Conservation (phyloP, 2,329 filamentous ascomycete genomes). For the Rhexocercosporidium sp. region DNA sequence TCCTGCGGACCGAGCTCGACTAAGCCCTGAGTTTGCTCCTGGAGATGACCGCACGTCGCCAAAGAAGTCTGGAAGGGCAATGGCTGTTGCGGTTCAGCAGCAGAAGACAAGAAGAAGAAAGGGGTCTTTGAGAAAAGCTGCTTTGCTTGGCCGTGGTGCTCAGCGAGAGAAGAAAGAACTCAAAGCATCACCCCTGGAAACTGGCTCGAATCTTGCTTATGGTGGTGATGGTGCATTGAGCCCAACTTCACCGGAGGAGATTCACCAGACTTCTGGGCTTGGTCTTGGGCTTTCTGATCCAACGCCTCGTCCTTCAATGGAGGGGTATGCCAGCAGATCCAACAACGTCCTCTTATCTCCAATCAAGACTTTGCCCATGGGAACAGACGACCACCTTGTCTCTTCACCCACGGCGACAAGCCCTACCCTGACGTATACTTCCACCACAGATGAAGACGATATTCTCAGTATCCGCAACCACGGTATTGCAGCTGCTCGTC, state of each 20-base stretch:
- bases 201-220: constrained; percentile 35
- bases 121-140: constrained; percentile 86
- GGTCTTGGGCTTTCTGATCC: constrained; percentile 55
- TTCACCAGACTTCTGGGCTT: constrained; percentile 38
- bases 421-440: constrained; percentile 66
- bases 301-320: constrained; percentile 53
- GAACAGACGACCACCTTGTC: constrained; percentile 35
- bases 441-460: constrained; percentile 86
- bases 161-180: constrained; percentile 63
- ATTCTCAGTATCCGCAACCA: constrained; percentile 65
- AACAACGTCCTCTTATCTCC: constrained; percentile 36
- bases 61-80: constrained; percentile 40
- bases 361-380: constrained; percentile 41
- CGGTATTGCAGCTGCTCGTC: constrained; percentile 48
- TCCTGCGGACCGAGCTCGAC: constrained; percentile 31
- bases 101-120: constrained; percentile 71
- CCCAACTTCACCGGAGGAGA: constrained; percentile 37
- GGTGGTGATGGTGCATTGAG: constrained; percentile 28
- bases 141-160: constrained; percentile 76
- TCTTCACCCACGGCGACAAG: constrained; percentile 50
- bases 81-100: constrained; percentile 47
- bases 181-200: constrained; percentile 44
- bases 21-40: constrained; percentile 41
- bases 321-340: constrained; percentile 48
- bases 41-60: constrained; percentile 36